These are phyloP conservation scores for Ceratobasidium sp. DNA, from an alignment of 1,284 basidiomycete species.

Conservation along the genomic window DNA sequence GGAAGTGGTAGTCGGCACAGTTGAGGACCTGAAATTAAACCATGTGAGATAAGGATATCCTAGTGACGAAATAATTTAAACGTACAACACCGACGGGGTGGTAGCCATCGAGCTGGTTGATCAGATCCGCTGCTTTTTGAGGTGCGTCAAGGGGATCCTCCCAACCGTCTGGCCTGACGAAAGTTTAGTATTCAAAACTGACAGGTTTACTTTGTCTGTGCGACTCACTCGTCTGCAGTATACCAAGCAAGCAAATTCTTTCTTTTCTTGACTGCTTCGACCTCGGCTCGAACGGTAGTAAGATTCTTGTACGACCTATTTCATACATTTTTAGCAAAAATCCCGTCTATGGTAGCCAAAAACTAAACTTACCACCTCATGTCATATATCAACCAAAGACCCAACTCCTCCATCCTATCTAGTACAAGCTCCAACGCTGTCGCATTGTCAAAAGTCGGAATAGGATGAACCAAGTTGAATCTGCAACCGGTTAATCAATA, in stretches of 20 bases:
- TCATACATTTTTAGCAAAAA: not conserved
- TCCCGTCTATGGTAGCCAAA: not conserved
- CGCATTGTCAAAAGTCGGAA: slow-evolving; percentile 72
- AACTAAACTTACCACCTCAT: slow-evolving; percentile 72
- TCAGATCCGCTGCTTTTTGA: slow-evolving; percentile 68
- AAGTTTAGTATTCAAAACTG: not conserved
- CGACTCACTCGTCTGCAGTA: slow-evolving; percentile 51
- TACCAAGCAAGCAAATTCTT: slow-evolving; percentile 80
- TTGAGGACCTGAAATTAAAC: slow-evolving; percentile 66
- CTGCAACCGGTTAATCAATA: slow-evolving; percentile 42
- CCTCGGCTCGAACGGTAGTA: slow-evolving; percentile 73
- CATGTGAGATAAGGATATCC: not conserved
- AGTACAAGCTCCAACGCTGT: slow-evolving; percentile 70
- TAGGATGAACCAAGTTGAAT: slow-evolving; percentile 66
- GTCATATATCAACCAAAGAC: slow-evolving; percentile 82
- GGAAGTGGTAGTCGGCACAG: slow-evolving; percentile 77
- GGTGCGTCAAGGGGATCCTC: slow-evolving; percentile 76
- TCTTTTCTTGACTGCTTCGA: slow-evolving; percentile 73
- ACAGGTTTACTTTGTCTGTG: not conserved
- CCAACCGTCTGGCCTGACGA: slow-evolving; percentile 65
- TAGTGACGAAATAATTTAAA: not conserved
- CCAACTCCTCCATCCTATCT: slow-evolving; percentile 77
- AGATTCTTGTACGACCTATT: slow-evolving; percentile 72
- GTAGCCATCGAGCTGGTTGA: slow-evolving; percentile 77
- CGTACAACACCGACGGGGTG: slow-evolving; percentile 74